Base-by-base conservation (phyloP, 2,329 filamentous ascomycete genomes). In the Fusarium multiceps region DNA sequence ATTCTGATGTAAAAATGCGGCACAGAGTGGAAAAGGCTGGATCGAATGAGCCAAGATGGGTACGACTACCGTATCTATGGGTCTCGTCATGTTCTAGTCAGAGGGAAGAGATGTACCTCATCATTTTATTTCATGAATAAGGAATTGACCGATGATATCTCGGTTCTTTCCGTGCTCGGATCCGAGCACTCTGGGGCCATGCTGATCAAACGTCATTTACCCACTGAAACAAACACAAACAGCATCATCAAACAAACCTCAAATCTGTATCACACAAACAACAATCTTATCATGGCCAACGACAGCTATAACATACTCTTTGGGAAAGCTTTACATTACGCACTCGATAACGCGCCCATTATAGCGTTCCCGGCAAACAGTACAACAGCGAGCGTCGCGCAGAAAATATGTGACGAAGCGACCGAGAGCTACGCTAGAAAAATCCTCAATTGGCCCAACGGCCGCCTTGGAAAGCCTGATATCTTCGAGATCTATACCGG, bases 401-500 rank as follows among this genome's bases (percentile, higher is more conserved):
- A 43, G 3, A 0, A 8, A 1, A 28, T 18, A 1, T 61, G 58
- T n/a, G 23, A 61, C 2, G 0, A n/a, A 3, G 37, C 34, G 2
- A 30, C 55, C 0, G 34, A 50, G 10, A 61, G 21, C 4, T 61
- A 30, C 16, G 34, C n/a, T 1, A 43, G 2, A 14, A 14, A 59
- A 4, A 20, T 43, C 6, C n/a, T 61, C 4, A 21, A 59, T 16
- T 46, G 40, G 50, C 30, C 50, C 2, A 14, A 30, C 2, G 43
- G 23, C 1, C 23, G 43, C 23, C 16, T 30, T 0, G 27, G 2
- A 0, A 61, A 59, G 1, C 55, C 45, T 0, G 10, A 37, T 0
- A 25, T 50, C 1, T 50, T 59, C 12, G 48, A 20, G 11, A 4
- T 25, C 2, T 14, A 12, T 3, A 23, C 4, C 4, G 1, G 1